Conservation (phyloP, 441 rosid genomes). For the Erodium moschatum region DNA sequence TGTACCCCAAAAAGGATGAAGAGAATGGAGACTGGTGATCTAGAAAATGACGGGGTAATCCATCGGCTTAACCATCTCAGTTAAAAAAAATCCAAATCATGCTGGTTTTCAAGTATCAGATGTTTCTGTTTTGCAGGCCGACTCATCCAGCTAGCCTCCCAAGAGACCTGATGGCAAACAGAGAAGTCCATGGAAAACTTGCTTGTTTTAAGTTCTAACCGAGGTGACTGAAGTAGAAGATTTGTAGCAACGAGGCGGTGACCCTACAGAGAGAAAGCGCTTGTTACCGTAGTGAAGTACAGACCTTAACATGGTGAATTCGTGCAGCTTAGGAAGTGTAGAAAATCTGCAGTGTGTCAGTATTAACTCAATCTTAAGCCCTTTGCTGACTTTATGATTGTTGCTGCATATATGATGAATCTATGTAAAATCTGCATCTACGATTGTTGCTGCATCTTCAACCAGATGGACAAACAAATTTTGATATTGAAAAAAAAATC, state of each 20-base stretch:
- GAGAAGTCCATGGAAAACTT: neutral
- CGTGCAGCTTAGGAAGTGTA: too few species aligned
- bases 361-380: too few species aligned
- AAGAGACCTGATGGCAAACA: neutral
- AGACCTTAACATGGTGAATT: too few species aligned
- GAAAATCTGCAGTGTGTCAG: too few species aligned
- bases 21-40: slow-evolving; percentile 9
- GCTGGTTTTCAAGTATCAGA: neutral
- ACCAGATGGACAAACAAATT: too few species aligned
- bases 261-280: neutral
- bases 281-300: neutral
- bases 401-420: too few species aligned
- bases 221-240: neutral
- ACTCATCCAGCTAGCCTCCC: slow-evolving; percentile 3
- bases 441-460: too few species aligned
- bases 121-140: neutral
- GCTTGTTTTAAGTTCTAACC: neutral
- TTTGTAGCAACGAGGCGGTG: neutral
- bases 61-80: neutral
- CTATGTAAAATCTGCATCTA: too few species aligned
- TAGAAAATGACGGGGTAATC: slow-evolving; percentile 28
- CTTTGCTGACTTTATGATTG: too few species aligned
- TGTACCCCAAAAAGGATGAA: slow-evolving; percentile 33
- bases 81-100: neutral
- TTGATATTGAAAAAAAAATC: too few species aligned